Percentiles rank a stretch among this genome's conserved stretches.
These are phyloP conservation scores for Saccharomycopsis capsularis DNA, from an alignment of 805 yeast species.

Conservation along the genomic window DNA sequence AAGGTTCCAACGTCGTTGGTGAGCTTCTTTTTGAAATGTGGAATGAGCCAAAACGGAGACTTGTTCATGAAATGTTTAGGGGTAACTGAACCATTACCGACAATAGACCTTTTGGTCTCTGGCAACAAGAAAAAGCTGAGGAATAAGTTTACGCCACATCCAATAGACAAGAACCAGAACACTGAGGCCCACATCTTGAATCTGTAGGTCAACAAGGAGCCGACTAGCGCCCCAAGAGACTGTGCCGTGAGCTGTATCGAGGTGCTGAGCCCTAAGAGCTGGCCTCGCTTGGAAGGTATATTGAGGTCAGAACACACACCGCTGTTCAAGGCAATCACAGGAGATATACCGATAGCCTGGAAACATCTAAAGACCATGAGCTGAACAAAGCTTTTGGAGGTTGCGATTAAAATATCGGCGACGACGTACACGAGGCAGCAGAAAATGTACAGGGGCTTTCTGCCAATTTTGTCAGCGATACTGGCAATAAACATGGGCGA, in stretches of 20 bases:
- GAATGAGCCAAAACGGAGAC: conserved; percentile 38
- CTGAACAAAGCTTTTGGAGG: conserved; percentile 47
- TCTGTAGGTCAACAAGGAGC: conserved; percentile 42
- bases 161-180: conserved; percentile 65
- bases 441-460: conserved; percentile 45
- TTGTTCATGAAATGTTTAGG: conserved; percentile 39
- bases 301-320: conserved; percentile 65
- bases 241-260: conserved; percentile 67
- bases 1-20: conserved; percentile 27
- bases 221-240: conserved; percentile 72
- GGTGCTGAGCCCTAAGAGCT: conserved; percentile 55
- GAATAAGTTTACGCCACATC: conserved; percentile 41
- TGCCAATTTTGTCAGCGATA: conserved; percentile 62
- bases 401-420: conserved; percentile 62
- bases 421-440: conserved; percentile 53
- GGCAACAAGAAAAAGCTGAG: conserved; percentile 44
- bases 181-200: conserved; percentile 62
- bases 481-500: conserved; percentile 44
- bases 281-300: conserved; percentile 59
- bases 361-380: conserved; percentile 59
- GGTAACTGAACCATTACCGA: conserved; percentile 62
- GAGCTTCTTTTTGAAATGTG: conserved; percentile 27
- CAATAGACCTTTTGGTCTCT: conserved; percentile 66
- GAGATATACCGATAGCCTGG: conserved; percentile 72
- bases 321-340: conserved; percentile 60